Percentiles rank a stretch among this genome's conserved stretches.
Evolutionary conservation across 2,329 filamentous ascomycete species (phyloP).

Genomic region (Lojkania enalia): DNA sequence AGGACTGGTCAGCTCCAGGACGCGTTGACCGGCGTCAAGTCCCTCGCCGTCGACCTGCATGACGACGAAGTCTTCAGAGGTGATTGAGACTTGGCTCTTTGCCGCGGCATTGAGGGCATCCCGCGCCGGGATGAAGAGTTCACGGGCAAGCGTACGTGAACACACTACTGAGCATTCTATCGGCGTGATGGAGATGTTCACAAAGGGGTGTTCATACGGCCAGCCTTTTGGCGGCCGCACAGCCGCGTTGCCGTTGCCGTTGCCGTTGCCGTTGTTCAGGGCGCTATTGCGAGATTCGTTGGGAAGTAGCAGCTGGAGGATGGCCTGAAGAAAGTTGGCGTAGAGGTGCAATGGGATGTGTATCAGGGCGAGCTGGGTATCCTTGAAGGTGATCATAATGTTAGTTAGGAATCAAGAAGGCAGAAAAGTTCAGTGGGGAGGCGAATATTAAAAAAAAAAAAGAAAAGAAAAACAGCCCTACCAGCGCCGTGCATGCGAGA

Average conservation of each 20-base stretch:
- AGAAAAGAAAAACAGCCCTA: conserved; percentile 30
- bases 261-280: conserved; percentile 16
- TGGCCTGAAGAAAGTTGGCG: conserved; percentile 77
- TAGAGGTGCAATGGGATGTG: conserved; percentile 84
- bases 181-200: conserved; percentile 91
- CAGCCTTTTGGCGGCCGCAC: conserved; percentile 45
- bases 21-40: conserved; percentile 86
- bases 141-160: conserved; percentile 71
- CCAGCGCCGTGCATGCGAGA: conserved; percentile 32
- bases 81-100: conserved; percentile 65
- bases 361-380: conserved; percentile 83
- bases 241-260: conserved; percentile 32
- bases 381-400: conserved; percentile 59
- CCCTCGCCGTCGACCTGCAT: conserved; percentile 90
- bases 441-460: conserved; percentile 40
- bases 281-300: conserved; percentile 47
- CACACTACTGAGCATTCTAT: conserved; percentile 93
- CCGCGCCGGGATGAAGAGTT: conserved; percentile 75
- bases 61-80: conserved; percentile 80
- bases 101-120: conserved; percentile 58
- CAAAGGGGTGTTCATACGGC: conserved; percentile 70
- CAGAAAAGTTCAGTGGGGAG: conserved; percentile 30
- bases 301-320: conserved; percentile 82
- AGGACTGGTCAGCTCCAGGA: conserved; percentile 88
- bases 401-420: conserved; percentile 28